Base-by-base conservation (phyloP, 1,284 basidiomycete species). In the Austroboletus niveus region DNA sequence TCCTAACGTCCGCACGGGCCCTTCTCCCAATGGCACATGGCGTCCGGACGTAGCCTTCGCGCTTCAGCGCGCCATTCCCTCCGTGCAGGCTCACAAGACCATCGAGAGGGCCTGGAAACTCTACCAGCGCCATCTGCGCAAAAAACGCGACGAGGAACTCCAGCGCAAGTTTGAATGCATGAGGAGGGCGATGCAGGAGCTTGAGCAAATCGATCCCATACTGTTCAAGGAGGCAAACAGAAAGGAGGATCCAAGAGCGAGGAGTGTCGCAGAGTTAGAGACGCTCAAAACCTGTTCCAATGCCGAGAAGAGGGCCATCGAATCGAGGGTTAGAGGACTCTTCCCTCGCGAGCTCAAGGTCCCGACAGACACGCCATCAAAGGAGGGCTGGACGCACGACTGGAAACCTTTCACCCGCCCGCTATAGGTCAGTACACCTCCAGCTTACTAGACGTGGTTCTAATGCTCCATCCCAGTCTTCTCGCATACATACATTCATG, bases 61-160 rank as follows among this genome's bases (percentile, higher is more conserved):
- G 6, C 72, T 95, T 15, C 82, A 87, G 57, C 79, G 79, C 48
- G 88, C 89, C 10, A 84, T 94, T 51, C 89, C 89, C 12, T 88
- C 85, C 5, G 81, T 79, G 12, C 94, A 98, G 71, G 92, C 92
- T 0, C 93, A 98, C 74, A 85, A 93, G 60, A 98, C 94, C 8
- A 94, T 98, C 57, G 89, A 91, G 58, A 85, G 95, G 36, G 95
- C 95, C 4, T 98, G 90, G 89, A 74, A 87, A 49, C 79, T 98
- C 20, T 85, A 89, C 72, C 80, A 85, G 61, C 81, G 93, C 34
- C 84, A 89, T 61, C 61, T 84, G 51, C 81, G 93, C 44, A 84
- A 88, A 66, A 73, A 75, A 60, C 80, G 88, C 41, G 78, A 84
- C 34, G 79, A 75, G 41, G 86, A 88, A 62, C 65, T 91, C 56